These are phyloP conservation scores for Claviceps pazoutovae DNA, from an alignment of 2,329 filamentous ascomycete genomes.

Conservation along the genomic window DNA sequence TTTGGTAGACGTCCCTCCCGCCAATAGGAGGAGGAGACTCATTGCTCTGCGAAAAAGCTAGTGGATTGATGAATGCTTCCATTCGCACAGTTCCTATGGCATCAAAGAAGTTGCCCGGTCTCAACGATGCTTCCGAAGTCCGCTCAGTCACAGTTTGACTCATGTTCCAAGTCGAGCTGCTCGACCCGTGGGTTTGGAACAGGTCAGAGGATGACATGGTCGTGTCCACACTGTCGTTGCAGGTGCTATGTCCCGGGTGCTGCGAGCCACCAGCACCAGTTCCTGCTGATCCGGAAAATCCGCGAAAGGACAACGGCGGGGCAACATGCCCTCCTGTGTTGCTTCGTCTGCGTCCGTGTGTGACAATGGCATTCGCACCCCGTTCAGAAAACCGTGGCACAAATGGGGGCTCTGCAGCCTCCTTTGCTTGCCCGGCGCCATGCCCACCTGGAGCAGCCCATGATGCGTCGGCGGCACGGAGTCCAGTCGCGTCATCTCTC, in stretches of 20 bases:
- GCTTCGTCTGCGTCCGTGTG: constrained; percentile 74
- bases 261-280: constrained; percentile 24
- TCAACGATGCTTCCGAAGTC: constrained; percentile 42
- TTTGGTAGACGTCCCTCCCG: constrained; percentile 31
- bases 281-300: constrained; percentile 49
- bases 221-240: constrained; percentile 42
- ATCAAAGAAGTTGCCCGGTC: constrained; percentile 59
- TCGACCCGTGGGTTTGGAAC: constrained; percentile 40
- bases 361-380: constrained; percentile 24
- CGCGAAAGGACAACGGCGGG: constrained; percentile 61
- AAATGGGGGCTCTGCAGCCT: constrained; percentile 56
- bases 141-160: constrained; percentile 32
- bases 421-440: constrained; percentile 35
- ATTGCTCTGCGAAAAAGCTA: constrained; percentile 34
- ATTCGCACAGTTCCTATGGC: constrained; percentile 85
- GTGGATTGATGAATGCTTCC: constrained; percentile 81
- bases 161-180: constrained; percentile 29
- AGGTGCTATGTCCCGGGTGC: constrained; percentile 40
- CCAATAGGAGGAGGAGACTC: constrained; percentile 32
- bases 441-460: constrained; percentile 21
- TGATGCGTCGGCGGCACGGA: constrained; percentile 26
- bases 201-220: constrained; percentile 48
- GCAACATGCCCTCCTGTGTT: constrained; percentile 68
- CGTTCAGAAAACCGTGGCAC: constrained; percentile 57
- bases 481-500: constrained; percentile 22